Evolutionary conservation across 1,284 basidiomycete species (phyloP).

Genomic region (Puccinia horiana): DNA sequence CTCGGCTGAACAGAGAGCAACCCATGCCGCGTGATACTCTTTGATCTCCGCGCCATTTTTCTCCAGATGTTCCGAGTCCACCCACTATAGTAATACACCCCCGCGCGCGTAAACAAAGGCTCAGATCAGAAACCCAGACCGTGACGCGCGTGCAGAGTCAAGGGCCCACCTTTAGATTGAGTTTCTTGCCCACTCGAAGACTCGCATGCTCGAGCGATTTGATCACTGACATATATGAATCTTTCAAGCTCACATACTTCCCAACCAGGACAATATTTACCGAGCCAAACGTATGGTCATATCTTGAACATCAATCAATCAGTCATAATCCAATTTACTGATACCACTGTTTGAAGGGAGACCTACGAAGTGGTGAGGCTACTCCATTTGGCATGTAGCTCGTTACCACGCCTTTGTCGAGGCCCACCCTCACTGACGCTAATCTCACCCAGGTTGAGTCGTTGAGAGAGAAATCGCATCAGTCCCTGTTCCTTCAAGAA

Average conservation of each 20-base stretch:
- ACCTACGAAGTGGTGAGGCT: conserved; percentile 74
- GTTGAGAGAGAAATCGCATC: conserved; percentile 76
- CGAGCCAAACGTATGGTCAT: conserved; percentile 67
- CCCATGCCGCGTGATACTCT: conserved; percentile 94
- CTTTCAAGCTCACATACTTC: conserved; percentile 95
- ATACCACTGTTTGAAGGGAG: background rate
- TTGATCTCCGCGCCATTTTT: conserved; percentile 67
- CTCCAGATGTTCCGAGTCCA: conserved; percentile 93
- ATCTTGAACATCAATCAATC: conserved; percentile 25
- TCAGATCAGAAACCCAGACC: conserved; percentile 6
- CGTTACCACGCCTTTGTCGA: conserved; percentile 65
- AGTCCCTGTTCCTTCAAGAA: conserved; percentile 90
- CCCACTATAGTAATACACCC: conserved; percentile 69
- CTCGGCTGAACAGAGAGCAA: conserved; percentile 84
- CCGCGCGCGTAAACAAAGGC: background rate
- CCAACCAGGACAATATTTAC: conserved; percentile 91
- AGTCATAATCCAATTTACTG: background rate
- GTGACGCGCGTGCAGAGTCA: background rate
- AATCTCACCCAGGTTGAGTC: conserved; percentile 72
- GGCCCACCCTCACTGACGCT: conserved; percentile 65
- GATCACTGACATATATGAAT: conserved; percentile 98
- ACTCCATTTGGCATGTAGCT: conserved; percentile 75
- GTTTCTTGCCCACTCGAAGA: conserved; percentile 81
- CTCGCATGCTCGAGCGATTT: conserved; percentile 97
- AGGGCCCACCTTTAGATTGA: conserved; percentile 70